Conservation (phyloP, 2,329 filamentous ascomycete species). For the Chaetomiaceae sp. region DNA sequence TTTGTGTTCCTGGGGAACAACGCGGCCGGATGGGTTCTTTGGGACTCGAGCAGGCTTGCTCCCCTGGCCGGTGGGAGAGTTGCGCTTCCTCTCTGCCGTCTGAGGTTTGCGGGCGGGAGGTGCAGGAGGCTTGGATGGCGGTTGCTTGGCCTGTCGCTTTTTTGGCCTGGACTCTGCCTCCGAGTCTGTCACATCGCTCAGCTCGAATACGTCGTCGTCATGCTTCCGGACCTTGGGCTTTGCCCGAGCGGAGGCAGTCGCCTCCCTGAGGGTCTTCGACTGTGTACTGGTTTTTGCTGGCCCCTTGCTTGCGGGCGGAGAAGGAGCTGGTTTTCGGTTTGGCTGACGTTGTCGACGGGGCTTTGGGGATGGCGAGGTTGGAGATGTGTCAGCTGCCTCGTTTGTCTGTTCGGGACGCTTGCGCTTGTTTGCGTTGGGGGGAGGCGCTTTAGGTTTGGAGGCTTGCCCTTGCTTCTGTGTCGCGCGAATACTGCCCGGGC, state of each 20-base stretch:
- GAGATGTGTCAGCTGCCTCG: neutral
- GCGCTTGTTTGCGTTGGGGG: neutral
- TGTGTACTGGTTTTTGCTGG: neutral
- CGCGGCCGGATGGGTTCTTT: neutral
- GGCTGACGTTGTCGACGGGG: neutral
- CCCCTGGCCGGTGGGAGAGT: neutral
- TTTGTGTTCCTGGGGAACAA: neutral
- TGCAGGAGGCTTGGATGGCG: neutral
- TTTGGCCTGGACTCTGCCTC: neutral
- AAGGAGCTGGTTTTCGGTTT: neutral
- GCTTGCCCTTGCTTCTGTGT: neutral
- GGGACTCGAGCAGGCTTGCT: neutral
- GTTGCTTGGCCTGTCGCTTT: neutral
- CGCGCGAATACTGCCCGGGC: neutral
- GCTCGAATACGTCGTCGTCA: neutral
- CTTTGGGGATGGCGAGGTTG: neutral
- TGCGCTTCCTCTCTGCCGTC: neutral
- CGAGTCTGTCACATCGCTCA: slow-evolving; percentile 11
- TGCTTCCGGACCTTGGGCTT: neutral
- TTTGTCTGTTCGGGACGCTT: neutral
- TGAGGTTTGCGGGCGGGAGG: neutral
- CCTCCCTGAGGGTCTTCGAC: neutral
- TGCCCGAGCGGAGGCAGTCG: neutral
- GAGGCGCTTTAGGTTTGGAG: neutral
- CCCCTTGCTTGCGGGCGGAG: neutral